Conservation (phyloP, 371 early-diverging fungal genomes). For the Lichtheimia corymbifera region DNA sequence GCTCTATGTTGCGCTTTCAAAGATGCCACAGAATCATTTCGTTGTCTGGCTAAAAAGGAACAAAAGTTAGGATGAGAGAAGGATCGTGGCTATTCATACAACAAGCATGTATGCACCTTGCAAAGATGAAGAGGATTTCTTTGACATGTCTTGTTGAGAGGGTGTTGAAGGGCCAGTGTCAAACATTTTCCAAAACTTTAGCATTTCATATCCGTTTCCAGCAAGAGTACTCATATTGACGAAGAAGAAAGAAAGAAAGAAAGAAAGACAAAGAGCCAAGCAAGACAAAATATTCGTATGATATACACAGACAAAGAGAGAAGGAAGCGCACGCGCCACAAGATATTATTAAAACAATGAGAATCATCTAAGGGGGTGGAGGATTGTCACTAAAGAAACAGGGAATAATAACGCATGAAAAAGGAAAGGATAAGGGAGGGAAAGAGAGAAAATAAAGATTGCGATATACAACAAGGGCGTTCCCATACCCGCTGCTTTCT, state of each 20-base stretch:
- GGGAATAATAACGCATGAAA: not conserved
- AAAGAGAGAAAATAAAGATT: not conserved
- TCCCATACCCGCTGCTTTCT: not conserved
- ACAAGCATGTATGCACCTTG: not conserved
- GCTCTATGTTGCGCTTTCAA: too few relatives aligned
- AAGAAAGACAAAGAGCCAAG: too few relatives aligned
- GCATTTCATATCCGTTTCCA: not conserved
- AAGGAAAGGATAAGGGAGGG: constrained; percentile 1
- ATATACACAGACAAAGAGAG: too few relatives aligned
- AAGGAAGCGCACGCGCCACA: too few relatives aligned
- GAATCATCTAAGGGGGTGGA: not conserved
- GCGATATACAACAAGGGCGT: not conserved
- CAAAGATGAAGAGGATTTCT: not conserved
- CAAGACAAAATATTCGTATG: too few relatives aligned
- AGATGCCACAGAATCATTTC: too few relatives aligned
- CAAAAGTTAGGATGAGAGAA: not conserved
- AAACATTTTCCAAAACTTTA: constrained; percentile 2
- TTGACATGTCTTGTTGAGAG: not conserved
- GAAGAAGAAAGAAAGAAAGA: too few relatives aligned
- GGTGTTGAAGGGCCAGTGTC: not conserved
- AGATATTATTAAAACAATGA: too few relatives aligned
- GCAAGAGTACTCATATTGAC: too few relatives aligned
- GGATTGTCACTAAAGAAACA: not conserved
- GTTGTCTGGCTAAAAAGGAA: not conserved
- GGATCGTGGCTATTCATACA: not conserved